Percentiles rank a stretch among this genome's conserved stretches.
Conservation (phyloP, 2,329 filamentous ascomycete species). For the Lasiodiplodia hormozganensis region DNA sequence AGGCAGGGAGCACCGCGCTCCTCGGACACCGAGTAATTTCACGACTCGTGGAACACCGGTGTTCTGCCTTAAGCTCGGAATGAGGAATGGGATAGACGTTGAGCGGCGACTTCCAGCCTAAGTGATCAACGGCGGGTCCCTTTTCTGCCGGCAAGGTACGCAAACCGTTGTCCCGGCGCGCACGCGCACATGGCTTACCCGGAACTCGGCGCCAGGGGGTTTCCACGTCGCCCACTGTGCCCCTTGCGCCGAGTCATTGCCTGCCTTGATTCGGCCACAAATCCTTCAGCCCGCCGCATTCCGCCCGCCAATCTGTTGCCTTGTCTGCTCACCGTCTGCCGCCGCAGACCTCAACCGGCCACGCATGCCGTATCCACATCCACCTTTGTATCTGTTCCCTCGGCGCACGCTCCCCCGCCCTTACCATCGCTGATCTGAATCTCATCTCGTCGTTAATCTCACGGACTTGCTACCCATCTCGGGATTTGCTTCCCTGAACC, state of each 20-base stretch:
- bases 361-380: not conserved
- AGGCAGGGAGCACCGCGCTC: not conserved
- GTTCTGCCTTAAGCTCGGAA: not conserved
- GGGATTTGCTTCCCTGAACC: not conserved
- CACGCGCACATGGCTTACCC: conserved; percentile 6
- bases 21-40: conserved; percentile 5
- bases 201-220: not conserved
- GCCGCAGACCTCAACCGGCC: not conserved
- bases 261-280: not conserved
- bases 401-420: not conserved
- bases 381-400: not conserved
- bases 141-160: not conserved
- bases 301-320: not conserved
- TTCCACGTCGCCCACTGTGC: not conserved
- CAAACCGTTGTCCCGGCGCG: not conserved
- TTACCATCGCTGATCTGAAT: conserved; percentile 11
- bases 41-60: conserved; percentile 6
- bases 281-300: not conserved
- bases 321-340: not conserved
- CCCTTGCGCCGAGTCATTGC: conserved; percentile 17
- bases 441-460: not conserved
- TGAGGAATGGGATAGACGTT: conserved; percentile 1
- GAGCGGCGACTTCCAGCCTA: not conserved
- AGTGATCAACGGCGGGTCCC: conserved; percentile 10
- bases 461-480: not conserved